Evolutionary conservation across 306 rosid genomes (phyloP).

Genomic region (Prunus kanzakura): DNA sequence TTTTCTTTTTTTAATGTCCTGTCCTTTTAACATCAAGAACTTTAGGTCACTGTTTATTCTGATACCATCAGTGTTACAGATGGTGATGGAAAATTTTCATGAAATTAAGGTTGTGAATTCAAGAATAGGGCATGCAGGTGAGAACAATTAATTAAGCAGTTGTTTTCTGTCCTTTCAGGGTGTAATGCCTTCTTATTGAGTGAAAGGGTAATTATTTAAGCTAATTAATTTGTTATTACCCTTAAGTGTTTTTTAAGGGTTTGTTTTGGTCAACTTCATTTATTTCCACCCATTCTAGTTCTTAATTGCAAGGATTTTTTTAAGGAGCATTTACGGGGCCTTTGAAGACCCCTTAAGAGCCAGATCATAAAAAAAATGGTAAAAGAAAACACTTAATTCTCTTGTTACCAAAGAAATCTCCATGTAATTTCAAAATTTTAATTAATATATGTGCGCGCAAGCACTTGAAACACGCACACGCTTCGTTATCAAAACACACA

Average conservation of each 20-base stretch:
- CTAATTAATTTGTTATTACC: neutral
- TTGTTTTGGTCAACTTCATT: neutral
- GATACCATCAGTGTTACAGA: slow-evolving; percentile 48
- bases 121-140: slow-evolving; percentile 19
- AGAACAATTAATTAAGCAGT: neutral
- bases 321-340: neutral
- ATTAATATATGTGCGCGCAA: neutral
- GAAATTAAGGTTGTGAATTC: slow-evolving; percentile 17
- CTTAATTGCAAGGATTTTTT: neutral
- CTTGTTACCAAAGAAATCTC: neutral
- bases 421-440: neutral
- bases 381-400: neutral
- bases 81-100: slow-evolving; percentile 41
- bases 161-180: neutral
- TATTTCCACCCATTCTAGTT: neutral
- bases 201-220: neutral
- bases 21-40: slow-evolving; percentile 62
- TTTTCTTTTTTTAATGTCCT: neutral
- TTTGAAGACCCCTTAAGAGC: neutral
- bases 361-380: neutral
- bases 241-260: neutral
- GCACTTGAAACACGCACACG: neutral
- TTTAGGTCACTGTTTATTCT: slow-evolving; percentile 42
- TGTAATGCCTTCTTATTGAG: neutral
- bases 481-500: neutral